A percentile compares a stretch with the other conserved stretches of the same genome.
phyloP scores from a whole-genome alignment of 1,284 basidiomycete species.

The Coniferiporia weirii region DNA sequence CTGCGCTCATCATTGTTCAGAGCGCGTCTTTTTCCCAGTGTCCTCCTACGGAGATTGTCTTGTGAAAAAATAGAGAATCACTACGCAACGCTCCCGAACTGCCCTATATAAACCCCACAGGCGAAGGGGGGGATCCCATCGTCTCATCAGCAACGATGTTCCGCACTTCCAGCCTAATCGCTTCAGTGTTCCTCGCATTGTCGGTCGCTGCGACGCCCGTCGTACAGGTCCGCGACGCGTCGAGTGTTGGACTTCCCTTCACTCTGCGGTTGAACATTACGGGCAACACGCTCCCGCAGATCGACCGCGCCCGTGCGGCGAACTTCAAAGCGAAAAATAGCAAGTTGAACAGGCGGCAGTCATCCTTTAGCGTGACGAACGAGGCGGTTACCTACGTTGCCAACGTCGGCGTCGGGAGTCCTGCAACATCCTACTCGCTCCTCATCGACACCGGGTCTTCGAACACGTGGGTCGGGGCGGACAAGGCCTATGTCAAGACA shows the following conservation, averaged over 20 bases:
- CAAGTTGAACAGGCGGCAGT: too few species aligned
- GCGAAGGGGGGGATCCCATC: too few species aligned
- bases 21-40: too few species aligned
- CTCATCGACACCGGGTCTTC: constrained; percentile 21
- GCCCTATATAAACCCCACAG: too few species aligned
- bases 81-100: too few species aligned
- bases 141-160: neutral
- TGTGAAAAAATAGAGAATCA: too few species aligned
- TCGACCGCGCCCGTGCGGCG: constrained; percentile 12
- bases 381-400: constrained; percentile 12
- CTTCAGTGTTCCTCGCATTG: neutral
- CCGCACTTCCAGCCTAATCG: neutral
- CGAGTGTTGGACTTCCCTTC: constrained; percentile 12
- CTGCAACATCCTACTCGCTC: constrained; percentile 17
- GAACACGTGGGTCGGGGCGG: constrained; percentile 11
- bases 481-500: too few species aligned
- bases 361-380: constrained; percentile 4
- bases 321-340: too few species aligned
- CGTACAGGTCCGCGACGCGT: constrained; percentile 10
- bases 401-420: constrained; percentile 19
- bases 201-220: constrained; percentile 1
- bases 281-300: constrained; percentile 9
- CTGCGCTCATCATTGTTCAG: too few species aligned
- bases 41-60: too few species aligned
- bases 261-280: constrained; percentile 10